phyloP scores from a whole-genome alignment of 2,329 filamentous ascomycete genomes.

The Onygenales sp. region DNA sequence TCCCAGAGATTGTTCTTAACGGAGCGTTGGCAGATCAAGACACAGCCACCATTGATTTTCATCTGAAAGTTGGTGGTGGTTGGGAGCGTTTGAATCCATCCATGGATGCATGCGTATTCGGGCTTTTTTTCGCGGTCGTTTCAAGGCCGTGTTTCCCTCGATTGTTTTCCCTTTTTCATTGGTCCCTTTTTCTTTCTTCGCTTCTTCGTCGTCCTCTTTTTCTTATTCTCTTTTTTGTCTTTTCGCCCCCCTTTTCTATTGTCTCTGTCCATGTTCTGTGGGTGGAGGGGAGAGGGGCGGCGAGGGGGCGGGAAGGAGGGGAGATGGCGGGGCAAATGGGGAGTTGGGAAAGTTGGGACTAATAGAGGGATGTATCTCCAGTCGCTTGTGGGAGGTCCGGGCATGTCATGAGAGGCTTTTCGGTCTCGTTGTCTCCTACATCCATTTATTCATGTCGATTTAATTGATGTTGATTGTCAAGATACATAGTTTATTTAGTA shows the following conservation, averaged over 20 bases:
- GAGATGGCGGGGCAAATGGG: neutral
- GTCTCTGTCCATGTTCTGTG: neutral
- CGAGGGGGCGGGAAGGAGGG: neutral
- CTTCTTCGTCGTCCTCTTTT: neutral
- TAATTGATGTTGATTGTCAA: no score
- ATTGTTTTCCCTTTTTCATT: neutral
- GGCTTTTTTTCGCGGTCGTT: neutral
- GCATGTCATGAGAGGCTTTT: neutral
- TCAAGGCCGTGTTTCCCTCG: neutral
- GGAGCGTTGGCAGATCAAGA: conserved; percentile 67
- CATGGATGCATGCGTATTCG: neutral
- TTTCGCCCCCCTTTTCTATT: neutral
- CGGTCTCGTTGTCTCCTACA: neutral
- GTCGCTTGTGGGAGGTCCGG: neutral
- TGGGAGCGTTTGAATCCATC: no score
- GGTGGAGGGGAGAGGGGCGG: neutral
- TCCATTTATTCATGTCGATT: neutral
- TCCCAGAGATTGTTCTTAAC: conserved; percentile 62
- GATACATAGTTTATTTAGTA: no score
- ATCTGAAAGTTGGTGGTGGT: conserved; percentile 3
- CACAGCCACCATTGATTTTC: conserved; percentile 16
- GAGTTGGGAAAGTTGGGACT: neutral
- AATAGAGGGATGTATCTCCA: neutral
- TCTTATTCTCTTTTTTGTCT: neutral
- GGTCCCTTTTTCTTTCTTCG: neutral